Evolutionary conservation across 2,329 filamentous ascomycete genomes (phyloP).

Genomic region (Botrytis paeoniae): DNA sequence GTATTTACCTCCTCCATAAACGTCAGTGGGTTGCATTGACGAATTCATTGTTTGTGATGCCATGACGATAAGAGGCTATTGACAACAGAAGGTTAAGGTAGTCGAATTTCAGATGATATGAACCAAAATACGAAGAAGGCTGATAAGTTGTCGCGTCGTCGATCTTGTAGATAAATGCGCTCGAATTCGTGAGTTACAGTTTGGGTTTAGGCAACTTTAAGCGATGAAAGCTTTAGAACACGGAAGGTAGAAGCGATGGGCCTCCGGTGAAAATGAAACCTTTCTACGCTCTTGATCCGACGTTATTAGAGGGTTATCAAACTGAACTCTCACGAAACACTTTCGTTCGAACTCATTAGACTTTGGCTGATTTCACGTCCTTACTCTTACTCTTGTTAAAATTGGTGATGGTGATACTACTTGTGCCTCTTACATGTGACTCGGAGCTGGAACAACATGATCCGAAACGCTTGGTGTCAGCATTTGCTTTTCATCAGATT

Average conservation of each 20-base stretch:
- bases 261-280: background rate
- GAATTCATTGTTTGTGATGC: conserved; percentile 56
- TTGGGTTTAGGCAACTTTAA: background rate
- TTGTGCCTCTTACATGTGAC: conserved; percentile 2
- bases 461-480: background rate
- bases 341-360: background rate
- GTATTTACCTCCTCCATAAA: conserved; percentile 59
- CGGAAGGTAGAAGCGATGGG: conserved; percentile 17
- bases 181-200: conserved; percentile 3
- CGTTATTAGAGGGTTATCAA: background rate
- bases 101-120: background rate
- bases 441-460: conserved; percentile 12
- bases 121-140: background rate
- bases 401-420: background rate
- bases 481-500: background rate
- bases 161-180: conserved; percentile 18
- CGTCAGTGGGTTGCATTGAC: conserved; percentile 57
- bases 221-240: background rate
- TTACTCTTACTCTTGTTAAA: background rate
- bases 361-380: background rate
- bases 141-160: conserved; percentile 18
- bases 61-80: conserved; percentile 43
- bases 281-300: background rate
- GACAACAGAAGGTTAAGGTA: background rate
- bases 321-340: background rate